A percentile compares a stretch with the other conserved stretches of the same genome.
Conservation (phyloP, 345 rosid genomes). For the Diplotaxis tenuifolia region DNA sequence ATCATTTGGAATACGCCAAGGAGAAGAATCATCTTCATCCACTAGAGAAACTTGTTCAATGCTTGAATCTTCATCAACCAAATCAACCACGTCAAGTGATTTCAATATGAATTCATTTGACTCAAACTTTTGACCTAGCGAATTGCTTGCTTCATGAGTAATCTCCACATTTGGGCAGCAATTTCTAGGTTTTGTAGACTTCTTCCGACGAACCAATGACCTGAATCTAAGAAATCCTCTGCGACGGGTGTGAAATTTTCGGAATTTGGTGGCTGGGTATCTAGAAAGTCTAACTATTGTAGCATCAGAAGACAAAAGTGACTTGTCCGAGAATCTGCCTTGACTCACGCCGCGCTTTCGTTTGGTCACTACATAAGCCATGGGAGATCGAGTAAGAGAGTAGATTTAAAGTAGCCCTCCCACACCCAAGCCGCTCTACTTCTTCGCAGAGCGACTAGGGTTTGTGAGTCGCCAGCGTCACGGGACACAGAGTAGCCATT, state of each 20-base stretch:
- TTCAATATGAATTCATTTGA: not conserved
- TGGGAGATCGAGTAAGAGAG: not conserved
- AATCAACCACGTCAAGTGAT: not conserved
- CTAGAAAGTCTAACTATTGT: not conserved
- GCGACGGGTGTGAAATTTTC: constrained; percentile 60
- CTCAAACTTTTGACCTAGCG: not conserved
- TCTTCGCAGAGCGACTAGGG: not conserved
- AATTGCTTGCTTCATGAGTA: constrained; percentile 34
- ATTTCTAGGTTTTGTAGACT: not conserved
- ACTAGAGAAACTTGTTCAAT: not conserved
- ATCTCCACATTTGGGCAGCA: constrained; percentile 20
- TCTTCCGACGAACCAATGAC: constrained; percentile 14
- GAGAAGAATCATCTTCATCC: not conserved
- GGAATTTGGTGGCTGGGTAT: not conserved
- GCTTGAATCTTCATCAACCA: constrained; percentile 3
- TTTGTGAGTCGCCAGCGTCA: not conserved
- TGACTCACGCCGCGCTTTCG: not conserved
- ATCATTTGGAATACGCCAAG: not conserved
- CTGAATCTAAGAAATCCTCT: constrained; percentile 55
- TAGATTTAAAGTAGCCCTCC: not conserved
- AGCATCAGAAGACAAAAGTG: not conserved
- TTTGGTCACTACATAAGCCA: not conserved
- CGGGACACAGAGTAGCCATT: not conserved
- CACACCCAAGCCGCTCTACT: not conserved
- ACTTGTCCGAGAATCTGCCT: not conserved